A percentile compares a stretch with the other conserved stretches of the same genome.
phyloP scores from a whole-genome alignment of 2,329 filamentous ascomycete species.

The Pseudocercospora fijiensis region DNA sequence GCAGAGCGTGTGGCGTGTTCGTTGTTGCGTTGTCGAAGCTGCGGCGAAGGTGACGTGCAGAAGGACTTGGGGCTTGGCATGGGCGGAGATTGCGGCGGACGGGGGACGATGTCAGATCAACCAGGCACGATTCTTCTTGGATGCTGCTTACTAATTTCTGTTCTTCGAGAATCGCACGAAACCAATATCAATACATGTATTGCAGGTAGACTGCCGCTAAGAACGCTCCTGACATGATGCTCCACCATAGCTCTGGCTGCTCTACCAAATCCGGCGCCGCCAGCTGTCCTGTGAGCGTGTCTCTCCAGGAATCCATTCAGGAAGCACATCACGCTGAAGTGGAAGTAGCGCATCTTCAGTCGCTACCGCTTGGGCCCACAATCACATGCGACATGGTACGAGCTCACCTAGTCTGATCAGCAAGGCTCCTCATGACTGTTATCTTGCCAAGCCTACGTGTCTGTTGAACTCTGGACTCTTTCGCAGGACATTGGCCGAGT shows the following conservation, averaged over 20 bases:
- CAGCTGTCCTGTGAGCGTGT: background rate
- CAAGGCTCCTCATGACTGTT: background rate
- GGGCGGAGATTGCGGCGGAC: background rate
- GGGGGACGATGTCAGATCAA: background rate
- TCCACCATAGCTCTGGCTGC: background rate
- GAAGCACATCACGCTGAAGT: too few species aligned
- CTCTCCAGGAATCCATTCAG: background rate
- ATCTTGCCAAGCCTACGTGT: background rate
- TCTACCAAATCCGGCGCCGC: background rate
- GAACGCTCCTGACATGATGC: constrained; percentile 5
- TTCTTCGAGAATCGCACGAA: too few species aligned
- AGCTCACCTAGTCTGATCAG: background rate
- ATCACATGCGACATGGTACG: background rate
- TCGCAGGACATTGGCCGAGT: background rate
- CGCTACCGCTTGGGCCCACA: background rate
- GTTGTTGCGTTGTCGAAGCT: background rate
- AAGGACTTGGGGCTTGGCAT: background rate
- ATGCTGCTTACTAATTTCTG: background rate
- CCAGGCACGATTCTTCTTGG: background rate
- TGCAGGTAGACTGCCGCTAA: constrained; percentile 2
- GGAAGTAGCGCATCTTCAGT: background rate
- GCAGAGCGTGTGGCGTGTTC: constrained; percentile 1
- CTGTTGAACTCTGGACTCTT: background rate
- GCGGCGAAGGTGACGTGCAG: background rate
- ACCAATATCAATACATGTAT: background rate